These are phyloP conservation scores for Candida tetrigidarum DNA, from an alignment of 1,139 yeast genomes.

Conservation along the genomic window DNA sequence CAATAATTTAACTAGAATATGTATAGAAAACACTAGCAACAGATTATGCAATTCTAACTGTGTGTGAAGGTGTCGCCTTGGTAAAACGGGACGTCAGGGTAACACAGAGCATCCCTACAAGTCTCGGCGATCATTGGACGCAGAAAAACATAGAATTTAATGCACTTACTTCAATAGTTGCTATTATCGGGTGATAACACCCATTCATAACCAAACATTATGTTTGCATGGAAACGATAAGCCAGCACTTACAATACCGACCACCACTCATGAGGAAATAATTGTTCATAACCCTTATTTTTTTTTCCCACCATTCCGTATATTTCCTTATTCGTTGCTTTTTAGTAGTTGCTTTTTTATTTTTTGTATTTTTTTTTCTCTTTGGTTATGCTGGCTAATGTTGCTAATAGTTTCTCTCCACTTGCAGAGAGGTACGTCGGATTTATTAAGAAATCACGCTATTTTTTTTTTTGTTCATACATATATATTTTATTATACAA, in stretches of 20 bases:
- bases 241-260: no score
- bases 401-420: not conserved
- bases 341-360: not conserved
- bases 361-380: not conserved
- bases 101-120: not conserved
- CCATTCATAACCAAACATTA: no score
- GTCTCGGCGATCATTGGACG: not conserved
- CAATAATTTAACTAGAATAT: no score
- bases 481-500: no score
- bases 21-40: not conserved
- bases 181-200: not conserved
- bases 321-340: not conserved
- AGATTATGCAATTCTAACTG: no score
- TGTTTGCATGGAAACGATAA: no score
- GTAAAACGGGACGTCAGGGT: not conserved
- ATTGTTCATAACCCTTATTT: no score
- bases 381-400: not conserved
- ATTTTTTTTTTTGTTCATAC: no score
- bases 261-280: no score
- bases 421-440: no score
- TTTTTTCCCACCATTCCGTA: not conserved
- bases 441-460: not conserved
- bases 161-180: no score
- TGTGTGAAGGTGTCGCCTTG: not conserved
- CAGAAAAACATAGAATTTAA: no score